phyloP scores from a whole-genome alignment of 2,329 filamentous ascomycete species.

The Exophiala viscosa region DNA sequence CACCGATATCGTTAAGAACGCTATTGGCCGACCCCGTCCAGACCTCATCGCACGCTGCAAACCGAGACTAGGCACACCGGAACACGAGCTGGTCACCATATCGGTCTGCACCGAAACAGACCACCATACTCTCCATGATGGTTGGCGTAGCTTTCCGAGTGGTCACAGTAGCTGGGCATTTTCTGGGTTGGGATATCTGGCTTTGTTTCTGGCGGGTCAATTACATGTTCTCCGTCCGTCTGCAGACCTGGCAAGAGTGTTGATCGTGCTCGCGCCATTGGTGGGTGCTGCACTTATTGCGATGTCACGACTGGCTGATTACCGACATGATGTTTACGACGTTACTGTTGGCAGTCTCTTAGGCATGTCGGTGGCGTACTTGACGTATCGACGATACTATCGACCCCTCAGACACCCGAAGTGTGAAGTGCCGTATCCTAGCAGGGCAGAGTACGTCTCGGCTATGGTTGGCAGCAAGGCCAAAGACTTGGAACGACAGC shows the following conservation, averaged over 20 bases:
- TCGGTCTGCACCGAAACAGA: constrained; percentile 48
- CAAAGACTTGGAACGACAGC: constrained; percentile 23
- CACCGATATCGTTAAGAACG: constrained; percentile 88
- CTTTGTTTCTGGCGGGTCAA: constrained; percentile 49
- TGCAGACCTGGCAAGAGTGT: constrained; percentile 53
- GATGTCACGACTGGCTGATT: constrained; percentile 60
- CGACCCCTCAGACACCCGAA: constrained; percentile 48
- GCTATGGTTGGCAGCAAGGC: constrained; percentile 2
- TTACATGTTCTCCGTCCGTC: constrained; percentile 57
- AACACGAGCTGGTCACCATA: constrained; percentile 50
- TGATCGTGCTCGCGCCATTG: constrained; percentile 55
- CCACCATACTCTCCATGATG: constrained; percentile 58
- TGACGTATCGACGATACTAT: constrained; percentile 60
- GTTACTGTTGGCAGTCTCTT: constrained; percentile 55
- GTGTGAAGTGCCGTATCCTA: constrained; percentile 52
- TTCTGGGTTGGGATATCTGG: constrained; percentile 57
- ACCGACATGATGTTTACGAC: constrained; percentile 62
- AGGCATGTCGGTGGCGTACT: constrained; percentile 53
- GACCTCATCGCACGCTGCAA: constrained; percentile 87
- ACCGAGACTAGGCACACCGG: constrained; percentile 58
- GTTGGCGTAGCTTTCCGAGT: constrained; percentile 63
- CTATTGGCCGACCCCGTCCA: constrained; percentile 76
- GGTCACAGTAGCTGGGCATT: constrained; percentile 62
- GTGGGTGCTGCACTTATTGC: constrained; percentile 58
- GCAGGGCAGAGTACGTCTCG: constrained; percentile 17